These are phyloP conservation scores for Neurospora tetrasperma DNA, from an alignment of 495 filamentous ascomycete genomes.

Conservation along the genomic window DNA sequence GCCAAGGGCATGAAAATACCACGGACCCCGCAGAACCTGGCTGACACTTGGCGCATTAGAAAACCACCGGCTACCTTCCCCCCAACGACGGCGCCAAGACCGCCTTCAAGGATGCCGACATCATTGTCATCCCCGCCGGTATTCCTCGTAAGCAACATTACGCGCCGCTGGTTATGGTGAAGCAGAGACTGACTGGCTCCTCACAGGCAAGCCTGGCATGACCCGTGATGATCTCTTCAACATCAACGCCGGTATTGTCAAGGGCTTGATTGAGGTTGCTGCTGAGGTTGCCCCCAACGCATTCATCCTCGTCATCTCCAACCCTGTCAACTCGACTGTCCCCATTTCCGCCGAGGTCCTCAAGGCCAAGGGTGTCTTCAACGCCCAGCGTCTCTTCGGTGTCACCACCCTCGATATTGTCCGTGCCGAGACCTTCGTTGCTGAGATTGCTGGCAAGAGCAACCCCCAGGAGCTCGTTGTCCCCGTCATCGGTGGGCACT, in stretches of 20 bases:
- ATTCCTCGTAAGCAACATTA: conserved; percentile 70
- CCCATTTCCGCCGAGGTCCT: conserved; percentile 95
- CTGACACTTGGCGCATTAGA: conserved; percentile 44
- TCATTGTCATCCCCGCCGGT: conserved; percentile 93
- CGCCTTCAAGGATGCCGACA: conserved; percentile 81
- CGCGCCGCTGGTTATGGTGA: conserved; percentile 2
- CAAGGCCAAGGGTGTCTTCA: conserved; percentile 84
- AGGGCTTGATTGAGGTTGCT: conserved; percentile 71
- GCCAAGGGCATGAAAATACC: not conserved
- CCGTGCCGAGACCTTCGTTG: conserved; percentile 92
- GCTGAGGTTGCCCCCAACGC: conserved; percentile 84
- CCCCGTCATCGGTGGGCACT: conserved; percentile 94
- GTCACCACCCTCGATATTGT: conserved; percentile 98
- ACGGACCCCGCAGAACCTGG: conserved; percentile 6
- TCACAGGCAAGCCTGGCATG: conserved; percentile 93
- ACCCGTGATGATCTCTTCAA: conserved; percentile 99
- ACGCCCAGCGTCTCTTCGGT: conserved; percentile 89
- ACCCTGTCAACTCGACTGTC: conserved; percentile 98
- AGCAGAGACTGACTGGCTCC: conserved; percentile 3
- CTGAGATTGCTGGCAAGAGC: conserved; percentile 69
- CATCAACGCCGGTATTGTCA: conserved; percentile 92
- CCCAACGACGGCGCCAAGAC: conserved; percentile 81
- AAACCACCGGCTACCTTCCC: conserved; percentile 83
- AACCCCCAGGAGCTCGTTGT: conserved; percentile 73
- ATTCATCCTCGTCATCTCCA: conserved; percentile 92